A percentile compares a stretch with the other conserved stretches of the same genome.
Conservation (phyloP, 2,329 filamentous ascomycete genomes). For the Sporothrix pseudoabietina region DNA sequence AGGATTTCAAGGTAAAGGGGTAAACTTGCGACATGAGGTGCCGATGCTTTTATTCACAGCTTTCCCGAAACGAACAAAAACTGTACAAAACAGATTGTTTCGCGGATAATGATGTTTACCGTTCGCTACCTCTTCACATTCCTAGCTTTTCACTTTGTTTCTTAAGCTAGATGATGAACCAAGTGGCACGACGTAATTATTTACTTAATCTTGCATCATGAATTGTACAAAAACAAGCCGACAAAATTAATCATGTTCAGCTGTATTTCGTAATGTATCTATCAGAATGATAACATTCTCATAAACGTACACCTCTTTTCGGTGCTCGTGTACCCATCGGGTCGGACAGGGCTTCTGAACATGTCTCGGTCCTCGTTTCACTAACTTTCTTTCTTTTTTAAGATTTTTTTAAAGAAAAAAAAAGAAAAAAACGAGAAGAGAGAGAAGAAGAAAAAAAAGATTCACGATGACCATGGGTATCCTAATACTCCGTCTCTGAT, state of each 20-base stretch:
- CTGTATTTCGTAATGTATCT: neutral
- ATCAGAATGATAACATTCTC: neutral
- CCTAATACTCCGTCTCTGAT: neutral
- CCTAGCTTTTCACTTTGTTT: neutral
- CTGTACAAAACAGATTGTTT: too few species aligned
- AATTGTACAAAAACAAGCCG: conserved; percentile 6
- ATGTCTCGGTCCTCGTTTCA: neutral
- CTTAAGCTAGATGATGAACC: neutral
- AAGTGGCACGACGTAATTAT: neutral
- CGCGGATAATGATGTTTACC: neutral
- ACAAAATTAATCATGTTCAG: neutral
- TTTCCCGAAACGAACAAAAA: neutral
- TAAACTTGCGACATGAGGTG: neutral
- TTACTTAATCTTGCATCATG: neutral
- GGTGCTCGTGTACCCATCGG: neutral
- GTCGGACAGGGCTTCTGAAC: neutral
- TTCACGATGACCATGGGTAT: neutral
- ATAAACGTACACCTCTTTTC: neutral
- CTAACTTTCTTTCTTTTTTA: neutral
- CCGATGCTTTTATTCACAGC: neutral
- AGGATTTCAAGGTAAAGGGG: neutral
- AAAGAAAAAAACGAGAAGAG: too few species aligned
- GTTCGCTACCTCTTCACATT: neutral
- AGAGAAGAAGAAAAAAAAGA: neutral
- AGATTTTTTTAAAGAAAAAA: neutral